phyloP scores from a whole-genome alignment of 2,329 filamentous ascomycete genomes.

The Chrysosphaeria jannelii region DNA sequence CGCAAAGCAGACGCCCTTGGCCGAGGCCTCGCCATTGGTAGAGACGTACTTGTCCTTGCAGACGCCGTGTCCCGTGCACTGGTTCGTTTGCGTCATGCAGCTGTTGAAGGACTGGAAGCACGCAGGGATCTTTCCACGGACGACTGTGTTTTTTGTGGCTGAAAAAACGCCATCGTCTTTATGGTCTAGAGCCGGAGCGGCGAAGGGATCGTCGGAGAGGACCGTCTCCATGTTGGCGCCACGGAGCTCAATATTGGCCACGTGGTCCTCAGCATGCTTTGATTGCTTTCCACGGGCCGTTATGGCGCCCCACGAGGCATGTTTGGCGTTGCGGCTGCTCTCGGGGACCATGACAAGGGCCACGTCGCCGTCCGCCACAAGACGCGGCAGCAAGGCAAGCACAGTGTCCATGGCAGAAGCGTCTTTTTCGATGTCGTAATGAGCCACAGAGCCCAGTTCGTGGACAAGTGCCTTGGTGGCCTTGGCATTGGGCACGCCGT shows the following conservation, averaged over 20 bases:
- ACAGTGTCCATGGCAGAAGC: too few species aligned
- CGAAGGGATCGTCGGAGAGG: slow-evolving; percentile 14
- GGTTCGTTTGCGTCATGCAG: slow-evolving; percentile 40
- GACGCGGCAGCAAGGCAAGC: too few species aligned
- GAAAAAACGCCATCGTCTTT: too few species aligned
- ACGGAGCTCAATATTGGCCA: slow-evolving; percentile 1
- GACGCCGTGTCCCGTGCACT: slow-evolving; percentile 55
- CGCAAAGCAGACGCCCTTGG: slow-evolving; percentile 28
- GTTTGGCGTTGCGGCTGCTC: slow-evolving; percentile 10
- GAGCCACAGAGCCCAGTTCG: slow-evolving; percentile 9
- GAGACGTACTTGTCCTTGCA: slow-evolving; percentile 37
- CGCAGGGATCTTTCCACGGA: slow-evolving; percentile 21
- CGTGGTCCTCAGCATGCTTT: slow-evolving; percentile 5
- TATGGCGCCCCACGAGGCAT: slow-evolving; percentile 11
- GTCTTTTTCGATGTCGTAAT: too few species aligned
- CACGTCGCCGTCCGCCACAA: slow-evolving; percentile 23
- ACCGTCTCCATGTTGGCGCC: slow-evolving; percentile 6
- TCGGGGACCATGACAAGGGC: slow-evolving; percentile 23
- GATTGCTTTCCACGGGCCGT: slow-evolving; percentile 8
- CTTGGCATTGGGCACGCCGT: slow-evolving; percentile 12
- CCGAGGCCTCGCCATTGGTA: slow-evolving; percentile 9
- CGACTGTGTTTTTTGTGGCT: too few species aligned
- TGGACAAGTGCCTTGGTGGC: background rate
- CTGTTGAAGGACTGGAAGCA: slow-evolving; percentile 44
- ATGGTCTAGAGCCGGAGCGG: too few species aligned